These are phyloP conservation scores for Sherardia arvensis DNA, from an alignment of 257 asterid species.

Conservation along the genomic window DNA sequence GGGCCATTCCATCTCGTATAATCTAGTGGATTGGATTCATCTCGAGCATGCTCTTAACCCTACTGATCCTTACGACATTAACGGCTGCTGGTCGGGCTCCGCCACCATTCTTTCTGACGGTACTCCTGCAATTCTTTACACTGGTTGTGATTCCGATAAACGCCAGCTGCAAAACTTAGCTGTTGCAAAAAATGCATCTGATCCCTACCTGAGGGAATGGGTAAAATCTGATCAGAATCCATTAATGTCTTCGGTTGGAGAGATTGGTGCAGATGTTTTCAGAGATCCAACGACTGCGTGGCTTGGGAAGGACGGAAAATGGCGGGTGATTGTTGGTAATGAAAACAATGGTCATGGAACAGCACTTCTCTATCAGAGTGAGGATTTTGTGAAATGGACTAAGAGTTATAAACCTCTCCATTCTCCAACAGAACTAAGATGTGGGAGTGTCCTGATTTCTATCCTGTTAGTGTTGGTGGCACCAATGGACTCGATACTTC, in stretches of 20 bases:
- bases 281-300: conserved; percentile 86
- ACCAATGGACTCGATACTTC: conserved; percentile 52
- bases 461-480: conserved; percentile 29
- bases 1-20: conserved; percentile 77
- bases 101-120: conserved; percentile 65
- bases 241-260: conserved; percentile 27
- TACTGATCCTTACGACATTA: conserved; percentile 47
- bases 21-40: conserved; percentile 59
- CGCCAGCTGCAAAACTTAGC: conserved; percentile 71
- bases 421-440: conserved; percentile 33
- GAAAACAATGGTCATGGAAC: conserved; percentile 34
- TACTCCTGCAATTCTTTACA: conserved; percentile 61
- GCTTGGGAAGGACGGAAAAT: conserved; percentile 44
- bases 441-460: conserved; percentile 82
- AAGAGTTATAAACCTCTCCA: conserved; percentile 43
- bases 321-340: conserved; percentile 46
- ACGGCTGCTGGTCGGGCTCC: conserved; percentile 76
- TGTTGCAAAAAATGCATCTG: conserved; percentile 40
- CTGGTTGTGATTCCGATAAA: conserved; percentile 36
- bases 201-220: conserved; percentile 61
- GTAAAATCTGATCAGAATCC: conserved; percentile 58
- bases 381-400: conserved; percentile 45
- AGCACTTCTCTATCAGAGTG: conserved; percentile 39
- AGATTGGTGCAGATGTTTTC: conserved; percentile 30
- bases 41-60: conserved; percentile 55